phyloP scores from a whole-genome alignment of 2,329 filamentous ascomycete genomes.

The Arthrobotrys musiformis region DNA sequence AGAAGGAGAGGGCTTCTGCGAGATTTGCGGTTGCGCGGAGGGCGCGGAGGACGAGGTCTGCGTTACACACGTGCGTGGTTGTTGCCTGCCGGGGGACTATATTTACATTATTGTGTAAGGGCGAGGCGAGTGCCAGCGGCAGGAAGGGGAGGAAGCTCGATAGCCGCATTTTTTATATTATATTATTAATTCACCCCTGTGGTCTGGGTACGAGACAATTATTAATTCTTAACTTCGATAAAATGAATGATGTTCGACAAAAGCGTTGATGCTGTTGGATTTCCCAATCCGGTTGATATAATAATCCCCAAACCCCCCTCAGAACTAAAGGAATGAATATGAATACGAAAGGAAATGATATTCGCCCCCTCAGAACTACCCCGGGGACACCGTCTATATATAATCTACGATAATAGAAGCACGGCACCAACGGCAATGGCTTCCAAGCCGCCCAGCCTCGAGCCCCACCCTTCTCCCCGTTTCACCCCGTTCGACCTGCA shows the following conservation, averaged over 20 bases:
- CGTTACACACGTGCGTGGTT: not conserved
- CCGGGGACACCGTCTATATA: not conserved
- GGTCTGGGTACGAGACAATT: too few relatives aligned
- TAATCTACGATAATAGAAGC: not conserved
- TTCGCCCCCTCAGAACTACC: not conserved
- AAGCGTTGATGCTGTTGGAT: not conserved
- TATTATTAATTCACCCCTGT: too few relatives aligned
- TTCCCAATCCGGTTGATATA: not conserved
- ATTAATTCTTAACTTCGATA: too few relatives aligned
- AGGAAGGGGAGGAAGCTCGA: not conserved
- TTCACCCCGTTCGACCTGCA: not conserved
- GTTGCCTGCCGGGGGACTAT: not conserved
- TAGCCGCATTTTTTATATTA: not conserved
- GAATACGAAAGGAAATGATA: not conserved
- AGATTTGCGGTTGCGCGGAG: not conserved
- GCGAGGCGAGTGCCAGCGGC: not conserved
- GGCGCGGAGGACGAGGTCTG: conserved; percentile 11
- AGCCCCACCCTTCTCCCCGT: not conserved
- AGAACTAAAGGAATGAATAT: not conserved
- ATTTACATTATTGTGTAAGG: not conserved
- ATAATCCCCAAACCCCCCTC: not conserved
- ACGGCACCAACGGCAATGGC: conserved; percentile 3
- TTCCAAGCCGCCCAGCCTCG: conserved; percentile 7
- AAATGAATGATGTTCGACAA: too few relatives aligned
- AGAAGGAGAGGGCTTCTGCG: not conserved